A percentile compares a stretch with the other conserved stretches of the same genome.
These are phyloP conservation scores for Eucalyptus pauciflora DNA, from an alignment of 345 rosid genomes.

Conservation along the genomic window DNA sequence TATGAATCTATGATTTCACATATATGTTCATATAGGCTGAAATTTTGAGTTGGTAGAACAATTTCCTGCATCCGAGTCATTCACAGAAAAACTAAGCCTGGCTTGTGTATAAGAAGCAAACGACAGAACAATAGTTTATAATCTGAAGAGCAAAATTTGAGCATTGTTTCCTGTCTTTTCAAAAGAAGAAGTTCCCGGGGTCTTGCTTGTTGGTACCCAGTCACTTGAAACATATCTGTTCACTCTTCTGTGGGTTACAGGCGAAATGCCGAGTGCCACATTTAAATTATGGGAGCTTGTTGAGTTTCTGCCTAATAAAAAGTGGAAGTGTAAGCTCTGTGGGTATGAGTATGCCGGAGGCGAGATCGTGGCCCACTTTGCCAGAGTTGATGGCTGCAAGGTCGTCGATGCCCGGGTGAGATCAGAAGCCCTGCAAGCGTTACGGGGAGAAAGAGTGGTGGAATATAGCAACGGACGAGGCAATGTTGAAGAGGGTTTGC, in stretches of 20 bases:
- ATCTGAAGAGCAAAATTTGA: not conserved
- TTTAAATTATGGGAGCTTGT: not conserved
- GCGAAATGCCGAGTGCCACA: conserved; percentile 24
- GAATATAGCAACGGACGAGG: too few relatives aligned
- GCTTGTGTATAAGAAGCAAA: not conserved
- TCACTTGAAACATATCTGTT: not conserved
- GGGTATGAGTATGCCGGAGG: not conserved
- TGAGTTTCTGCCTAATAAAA: not conserved
- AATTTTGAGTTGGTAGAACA: not conserved
- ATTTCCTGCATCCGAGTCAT: not conserved
- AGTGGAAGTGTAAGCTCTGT: not conserved
- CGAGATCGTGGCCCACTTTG: not conserved
- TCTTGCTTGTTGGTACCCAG: not conserved
- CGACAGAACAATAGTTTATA: not conserved
- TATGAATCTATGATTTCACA: not conserved
- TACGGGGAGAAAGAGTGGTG: too few relatives aligned
- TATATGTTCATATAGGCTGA: not conserved
- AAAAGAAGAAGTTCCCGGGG: not conserved
- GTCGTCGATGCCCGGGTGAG: too few relatives aligned
- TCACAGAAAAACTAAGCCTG: not conserved
- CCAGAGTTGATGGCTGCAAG: not conserved
- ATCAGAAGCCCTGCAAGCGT: too few relatives aligned
- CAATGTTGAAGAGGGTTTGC: too few relatives aligned
- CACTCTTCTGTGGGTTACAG: conserved; percentile 27
- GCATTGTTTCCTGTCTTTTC: not conserved